Conservation (phyloP, 2,329 filamentous ascomycete genomes). For the Sporothrix curviconia region DNA sequence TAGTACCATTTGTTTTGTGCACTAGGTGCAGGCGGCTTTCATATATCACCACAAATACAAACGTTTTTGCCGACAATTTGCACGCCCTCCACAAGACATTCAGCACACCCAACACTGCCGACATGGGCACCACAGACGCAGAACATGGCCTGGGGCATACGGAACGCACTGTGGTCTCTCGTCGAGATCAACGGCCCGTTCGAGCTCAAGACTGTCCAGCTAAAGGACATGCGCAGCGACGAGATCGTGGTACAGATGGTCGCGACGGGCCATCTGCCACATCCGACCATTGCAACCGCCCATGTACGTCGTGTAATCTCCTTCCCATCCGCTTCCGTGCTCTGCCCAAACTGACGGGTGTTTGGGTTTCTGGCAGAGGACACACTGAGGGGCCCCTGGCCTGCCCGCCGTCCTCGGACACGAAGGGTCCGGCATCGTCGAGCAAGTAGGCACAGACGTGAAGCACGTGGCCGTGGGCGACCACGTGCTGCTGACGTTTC, state of each 20-base stretch:
- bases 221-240: slow-evolving; percentile 7
- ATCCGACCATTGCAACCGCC: slow-evolving; percentile 18
- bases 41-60: no score
- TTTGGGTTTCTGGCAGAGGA: neutral
- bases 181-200: neutral
- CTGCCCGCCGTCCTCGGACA: neutral
- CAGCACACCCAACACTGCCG: no score
- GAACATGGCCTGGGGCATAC: no score
- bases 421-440: slow-evolving; percentile 71
- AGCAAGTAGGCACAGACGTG: slow-evolving; percentile 54
- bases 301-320: neutral
- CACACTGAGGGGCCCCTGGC: neutral
- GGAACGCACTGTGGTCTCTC: slow-evolving; percentile 1
- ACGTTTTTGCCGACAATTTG: no score
- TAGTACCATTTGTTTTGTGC: no score
- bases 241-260: slow-evolving; percentile 25
- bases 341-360: neutral
- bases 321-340: no score
- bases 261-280: slow-evolving; percentile 24
- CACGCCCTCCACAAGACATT: no score
- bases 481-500: slow-evolving; percentile 30
- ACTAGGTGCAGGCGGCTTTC: no score
- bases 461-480: slow-evolving; percentile 25
- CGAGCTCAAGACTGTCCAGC: neutral
- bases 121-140: neutral